Base-by-base conservation (phyloP, 1,139 yeast species). In the Pichia sp. region DNA sequence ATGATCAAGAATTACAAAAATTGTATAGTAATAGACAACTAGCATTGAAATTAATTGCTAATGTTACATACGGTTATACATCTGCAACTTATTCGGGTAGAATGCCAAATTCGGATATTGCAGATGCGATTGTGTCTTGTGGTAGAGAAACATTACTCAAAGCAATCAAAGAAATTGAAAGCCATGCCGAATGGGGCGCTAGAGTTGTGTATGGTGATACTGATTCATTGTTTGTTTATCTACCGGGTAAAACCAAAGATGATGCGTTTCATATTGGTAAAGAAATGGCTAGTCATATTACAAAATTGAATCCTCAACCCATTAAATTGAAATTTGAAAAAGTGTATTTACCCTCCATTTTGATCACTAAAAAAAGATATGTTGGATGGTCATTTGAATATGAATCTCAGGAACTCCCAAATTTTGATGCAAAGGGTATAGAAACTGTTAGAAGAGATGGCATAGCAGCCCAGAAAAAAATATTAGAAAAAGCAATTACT, bases 191-290 rank as follows among this genome's bases (percentile, higher is more conserved):
- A 32, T 86, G 88, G 86, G 90, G 92, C 2, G 97, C 96, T 0
- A 82, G 85, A 58, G 97, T 92, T 0, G 96, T 92, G 0, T 92
- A 92, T 64, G 98, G 98, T 6, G 98, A 92, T 64, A 92, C 98
- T 0, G 98, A 92, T 65, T 86, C 96, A 40, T 67, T 92, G 46
- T 92, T 92, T 72, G 90, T 92, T 2, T 86, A 87, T 60, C 73
- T 92, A 12, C 97, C 97, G 0, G 97, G 97, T 0, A 80, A 80
- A 58, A 71, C 87, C 0, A 79, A 75, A 54, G 75, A 69, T 1
- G 94, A 89, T 40, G 97, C 97, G 0, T 90, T 90, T 61, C 66
- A 60, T 15, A 69, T 84, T 41, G 98, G 97, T 0, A 68, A 73
- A 32, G 80, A 77, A 43, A 82, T 92, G 59, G 88, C 96, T 0